Evolutionary conservation across 495 filamentous ascomycete genomes (phyloP), one percentile per base, ranked within the genome.

Genomic region (Podospora pseudopauciseta): DNA sequence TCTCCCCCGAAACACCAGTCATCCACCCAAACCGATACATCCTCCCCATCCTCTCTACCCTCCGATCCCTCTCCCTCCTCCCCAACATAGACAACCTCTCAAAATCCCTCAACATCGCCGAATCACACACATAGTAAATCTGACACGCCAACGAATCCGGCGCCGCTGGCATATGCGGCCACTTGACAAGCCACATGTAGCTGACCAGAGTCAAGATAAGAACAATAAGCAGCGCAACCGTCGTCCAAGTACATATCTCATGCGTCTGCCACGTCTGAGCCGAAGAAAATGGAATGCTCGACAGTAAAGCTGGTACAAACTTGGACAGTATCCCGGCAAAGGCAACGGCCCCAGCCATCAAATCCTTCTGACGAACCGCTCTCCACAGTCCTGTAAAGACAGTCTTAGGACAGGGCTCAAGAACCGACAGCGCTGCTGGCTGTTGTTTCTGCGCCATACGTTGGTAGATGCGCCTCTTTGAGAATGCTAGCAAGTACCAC

Each of bases 201-300:
- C 73, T 34, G 5, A 78, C 9, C 13, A 81, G 60, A 2, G 78
- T 74, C 15, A 79, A 27, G 5, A 82, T 57, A 78, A 82, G 82
- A 28, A 76, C 19, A 18, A 60, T 61, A 34, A 83, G 72, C 54
- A 83, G 74, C 1, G 69, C 73, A 0, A 82, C 66, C 23, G 76
- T 71, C 15, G 76, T 61, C 72, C 76, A 80, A 3, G 69, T 75
- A 26, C 78, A 80, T 15, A 78, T 68, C 9, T 64, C 56, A 67
- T 77, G 76, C 15, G 74, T 73, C 1, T 69, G 65, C 55, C 70
- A 78, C 20, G 76, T 79, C 65, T 77, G 74, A 6, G 74, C 80
- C 13, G 77, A 65, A n/a, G 67, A 70, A 70, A 73, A 81, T 3
- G 78, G 81, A 9, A 84, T 72, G 62, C 79, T 80, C 69, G 71